Evolutionary conservation across 805 yeast species (phyloP).

Genomic region (Kluyveromyces lactis): DNA sequence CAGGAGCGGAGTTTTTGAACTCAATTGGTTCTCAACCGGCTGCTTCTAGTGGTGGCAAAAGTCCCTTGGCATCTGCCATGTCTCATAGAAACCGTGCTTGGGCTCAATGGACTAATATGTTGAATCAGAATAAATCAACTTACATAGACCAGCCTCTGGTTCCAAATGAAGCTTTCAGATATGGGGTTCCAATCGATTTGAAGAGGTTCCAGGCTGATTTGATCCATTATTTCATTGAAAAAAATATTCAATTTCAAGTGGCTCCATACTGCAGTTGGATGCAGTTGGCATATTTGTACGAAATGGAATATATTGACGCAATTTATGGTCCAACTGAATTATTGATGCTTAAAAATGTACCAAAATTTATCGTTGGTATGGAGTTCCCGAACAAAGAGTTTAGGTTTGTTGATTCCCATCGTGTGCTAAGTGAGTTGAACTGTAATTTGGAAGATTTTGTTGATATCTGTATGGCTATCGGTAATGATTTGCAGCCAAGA

Average conservation of each 20-base stretch:
- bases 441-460: conserved; percentile 58
- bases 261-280: conserved; percentile 79
- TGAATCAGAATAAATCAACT: conserved; percentile 26
- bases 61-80: conserved; percentile 23
- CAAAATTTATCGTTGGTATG: conserved; percentile 64
- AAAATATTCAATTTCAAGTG: conserved; percentile 55
- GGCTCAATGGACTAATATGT: conserved; percentile 33
- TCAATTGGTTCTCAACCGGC: conserved; percentile 10
- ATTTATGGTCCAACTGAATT: conserved; percentile 82
- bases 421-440: conserved; percentile 51
- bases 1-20: conserved; percentile 15
- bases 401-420: conserved; percentile 51
- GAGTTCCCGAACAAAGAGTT: conserved; percentile 60
- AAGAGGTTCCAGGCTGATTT: conserved; percentile 48
- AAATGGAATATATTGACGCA: conserved; percentile 52
- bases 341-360: conserved; percentile 51
- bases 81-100: conserved; percentile 41
- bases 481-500: conserved; percentile 64
- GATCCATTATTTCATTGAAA: conserved; percentile 46
- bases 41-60: conserved; percentile 10
- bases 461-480: conserved; percentile 71
- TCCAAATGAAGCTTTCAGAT: conserved; percentile 44
- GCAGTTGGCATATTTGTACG: conserved; percentile 67
- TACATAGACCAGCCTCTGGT: conserved; percentile 29
- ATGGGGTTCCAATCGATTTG: conserved; percentile 40